These are phyloP conservation scores for Candida krabiensis DNA, from an alignment of 805 yeast species.

Conservation along the genomic window DNA sequence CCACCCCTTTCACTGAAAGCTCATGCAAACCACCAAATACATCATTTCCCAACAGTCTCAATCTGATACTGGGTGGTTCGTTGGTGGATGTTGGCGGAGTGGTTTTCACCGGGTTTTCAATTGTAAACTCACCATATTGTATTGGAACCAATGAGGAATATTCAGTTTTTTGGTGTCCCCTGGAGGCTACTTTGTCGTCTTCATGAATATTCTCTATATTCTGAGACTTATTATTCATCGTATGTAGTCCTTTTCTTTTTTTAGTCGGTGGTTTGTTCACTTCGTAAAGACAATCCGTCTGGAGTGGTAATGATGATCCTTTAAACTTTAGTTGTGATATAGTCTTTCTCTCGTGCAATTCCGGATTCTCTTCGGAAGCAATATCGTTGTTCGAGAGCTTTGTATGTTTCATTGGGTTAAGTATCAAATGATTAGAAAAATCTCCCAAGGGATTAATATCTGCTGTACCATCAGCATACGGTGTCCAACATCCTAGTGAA, in stretches of 20 bases:
- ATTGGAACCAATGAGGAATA: constrained; percentile 60
- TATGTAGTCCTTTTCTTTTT: constrained; percentile 22
- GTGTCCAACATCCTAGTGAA: constrained; percentile 70
- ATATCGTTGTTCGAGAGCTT: constrained; percentile 9
- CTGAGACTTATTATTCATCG: neutral
- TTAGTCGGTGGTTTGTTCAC: constrained; percentile 31
- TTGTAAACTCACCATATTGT: constrained; percentile 46
- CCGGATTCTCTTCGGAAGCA: constrained; percentile 16
- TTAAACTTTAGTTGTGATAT: constrained; percentile 61
- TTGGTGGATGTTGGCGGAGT: constrained; percentile 15
- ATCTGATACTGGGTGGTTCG: constrained; percentile 20
- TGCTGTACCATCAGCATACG: constrained; percentile 66
- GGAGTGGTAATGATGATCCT: constrained; percentile 45
- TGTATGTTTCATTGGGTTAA: constrained; percentile 30
- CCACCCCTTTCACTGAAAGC: constrained; percentile 47
- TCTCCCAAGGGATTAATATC: constrained; percentile 65
- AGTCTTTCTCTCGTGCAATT: constrained; percentile 29
- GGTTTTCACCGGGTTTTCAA: constrained; percentile 36
- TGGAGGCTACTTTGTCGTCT: constrained; percentile 8
- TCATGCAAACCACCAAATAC: constrained; percentile 79
- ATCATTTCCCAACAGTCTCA: constrained; percentile 61
- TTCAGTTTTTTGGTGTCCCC: constrained; percentile 29
- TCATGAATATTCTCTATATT: constrained; percentile 1
- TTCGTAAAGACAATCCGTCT: constrained; percentile 40
- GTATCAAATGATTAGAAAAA: constrained; percentile 39